A percentile compares a stretch with the other conserved stretches of the same genome.
Conservation (phyloP, 176 grass and related monocot genomes). For the Coix lacrymajobi region DNA sequence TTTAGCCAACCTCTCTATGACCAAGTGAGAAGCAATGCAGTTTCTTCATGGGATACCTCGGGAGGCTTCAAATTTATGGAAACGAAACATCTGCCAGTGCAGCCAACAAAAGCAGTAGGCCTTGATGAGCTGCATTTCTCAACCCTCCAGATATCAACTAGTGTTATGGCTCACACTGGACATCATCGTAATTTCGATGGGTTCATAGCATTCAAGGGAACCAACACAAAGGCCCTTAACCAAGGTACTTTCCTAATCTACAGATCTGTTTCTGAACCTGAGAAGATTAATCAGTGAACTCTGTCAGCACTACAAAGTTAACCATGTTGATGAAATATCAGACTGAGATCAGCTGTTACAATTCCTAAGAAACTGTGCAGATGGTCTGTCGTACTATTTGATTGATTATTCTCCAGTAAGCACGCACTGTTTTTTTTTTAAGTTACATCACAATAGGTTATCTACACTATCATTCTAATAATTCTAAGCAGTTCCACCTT, state of each 20-base stretch:
- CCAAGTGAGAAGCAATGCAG: conserved; percentile 28
- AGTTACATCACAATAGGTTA: background rate
- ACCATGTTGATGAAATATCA: background rate
- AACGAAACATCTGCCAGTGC: conserved; percentile 20
- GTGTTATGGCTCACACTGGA: background rate
- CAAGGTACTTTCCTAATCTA: conserved; percentile 38
- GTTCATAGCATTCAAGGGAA: conserved; percentile 39
- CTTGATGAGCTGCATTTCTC: conserved; percentile 16
- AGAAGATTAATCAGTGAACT: background rate
- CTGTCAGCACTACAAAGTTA: background rate
- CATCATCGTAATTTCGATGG: conserved; percentile 30
- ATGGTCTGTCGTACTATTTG: background rate
- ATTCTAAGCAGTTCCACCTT: background rate
- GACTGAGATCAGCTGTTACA: no score
- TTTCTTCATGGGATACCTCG: conserved; percentile 28
- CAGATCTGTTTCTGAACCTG: background rate
- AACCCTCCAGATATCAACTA: conserved; percentile 7
- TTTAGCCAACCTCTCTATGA: conserved; percentile 46
- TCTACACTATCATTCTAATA: background rate
- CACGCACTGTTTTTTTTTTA: background rate
- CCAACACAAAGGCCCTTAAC: conserved; percentile 39
- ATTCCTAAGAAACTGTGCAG: background rate
- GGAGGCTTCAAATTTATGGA: conserved; percentile 39
- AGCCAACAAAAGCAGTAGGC: conserved; percentile 18
- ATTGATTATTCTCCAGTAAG: background rate